These are phyloP conservation scores for Sphaerulina populicola DNA, from an alignment of 2,329 filamentous ascomycete genomes.

Conservation along the genomic window DNA sequence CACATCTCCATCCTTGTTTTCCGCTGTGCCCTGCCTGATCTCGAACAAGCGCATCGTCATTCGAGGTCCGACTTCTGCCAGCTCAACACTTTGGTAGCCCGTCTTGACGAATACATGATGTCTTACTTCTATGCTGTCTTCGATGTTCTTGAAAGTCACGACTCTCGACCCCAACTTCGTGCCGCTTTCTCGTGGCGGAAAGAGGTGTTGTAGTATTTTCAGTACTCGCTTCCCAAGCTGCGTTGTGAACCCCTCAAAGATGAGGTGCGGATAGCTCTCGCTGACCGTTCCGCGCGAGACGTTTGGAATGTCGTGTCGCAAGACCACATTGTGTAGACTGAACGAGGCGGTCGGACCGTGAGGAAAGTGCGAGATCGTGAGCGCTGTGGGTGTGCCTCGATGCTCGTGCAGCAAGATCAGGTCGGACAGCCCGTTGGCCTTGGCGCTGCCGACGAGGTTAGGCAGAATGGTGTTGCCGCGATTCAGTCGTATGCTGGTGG, in stretches of 20 bases:
- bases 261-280: conserved; percentile 86
- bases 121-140: conserved; percentile 78
- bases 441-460: conserved; percentile 74
- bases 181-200: conserved; percentile 74
- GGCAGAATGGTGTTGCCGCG: conserved; percentile 82
- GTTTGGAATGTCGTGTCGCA: conserved; percentile 88
- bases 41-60: conserved; percentile 98
- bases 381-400: conserved; percentile 79
- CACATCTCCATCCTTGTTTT: conserved; percentile 89
- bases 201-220: conserved; percentile 87
- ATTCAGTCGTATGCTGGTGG: conserved; percentile 80
- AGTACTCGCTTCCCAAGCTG: conserved; percentile 72
- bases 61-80: conserved; percentile 81
- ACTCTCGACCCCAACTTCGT: conserved; percentile 81
- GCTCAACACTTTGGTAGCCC: conserved; percentile 77
- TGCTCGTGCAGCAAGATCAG: conserved; percentile 86
- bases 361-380: conserved; percentile 79
- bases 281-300: conserved; percentile 77
- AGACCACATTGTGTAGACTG: conserved; percentile 82
- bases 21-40: conserved; percentile 80
- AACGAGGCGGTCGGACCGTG: conserved; percentile 84
- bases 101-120: conserved; percentile 94
- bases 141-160: conserved; percentile 88
- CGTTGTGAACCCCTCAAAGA: conserved; percentile 89
- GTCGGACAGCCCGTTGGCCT: conserved; percentile 72